phyloP scores from a whole-genome alignment of 2,329 filamentous ascomycete species.

The Colletotrichum sp. region DNA sequence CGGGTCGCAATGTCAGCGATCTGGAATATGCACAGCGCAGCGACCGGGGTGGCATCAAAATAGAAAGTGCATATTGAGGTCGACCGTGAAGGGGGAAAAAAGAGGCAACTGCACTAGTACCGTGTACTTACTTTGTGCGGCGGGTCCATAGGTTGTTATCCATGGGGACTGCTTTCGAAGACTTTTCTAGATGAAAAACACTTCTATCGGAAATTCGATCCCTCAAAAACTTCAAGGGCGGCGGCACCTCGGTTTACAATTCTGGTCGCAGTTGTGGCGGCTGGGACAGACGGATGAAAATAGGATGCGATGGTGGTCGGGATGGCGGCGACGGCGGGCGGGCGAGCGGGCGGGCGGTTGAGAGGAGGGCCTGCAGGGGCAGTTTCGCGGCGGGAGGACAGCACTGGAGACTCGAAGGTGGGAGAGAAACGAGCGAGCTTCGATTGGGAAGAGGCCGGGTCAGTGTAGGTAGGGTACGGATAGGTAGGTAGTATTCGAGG shows the following conservation, averaged over 20 bases:
- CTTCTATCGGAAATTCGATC: not conserved
- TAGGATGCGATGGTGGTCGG: conserved; percentile 14
- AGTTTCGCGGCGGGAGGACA: not conserved
- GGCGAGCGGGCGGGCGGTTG: conserved; percentile 1
- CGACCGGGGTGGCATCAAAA: conserved; percentile 17
- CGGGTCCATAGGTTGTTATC: conserved; percentile 77
- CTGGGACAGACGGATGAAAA: conserved; percentile 10
- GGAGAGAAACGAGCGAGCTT: conserved; percentile 2
- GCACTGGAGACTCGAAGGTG: not conserved
- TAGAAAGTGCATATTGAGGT: not conserved
- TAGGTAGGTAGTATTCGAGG: not conserved
- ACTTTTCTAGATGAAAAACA: conserved; percentile 8
- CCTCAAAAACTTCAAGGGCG: conserved; percentile 17
- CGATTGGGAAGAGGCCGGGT: not conserved
- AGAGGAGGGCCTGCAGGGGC: conserved; percentile 19
- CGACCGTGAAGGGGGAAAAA: not conserved
- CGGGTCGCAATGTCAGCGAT: conserved; percentile 24
- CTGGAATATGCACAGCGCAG: not conserved
- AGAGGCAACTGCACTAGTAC: not conserved
- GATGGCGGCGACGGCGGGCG: conserved; percentile 8
- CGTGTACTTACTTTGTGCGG: conserved; percentile 74
- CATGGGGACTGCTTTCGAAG: conserved; percentile 50
- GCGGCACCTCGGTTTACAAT: conserved; percentile 15
- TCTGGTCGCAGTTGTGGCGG: conserved; percentile 20
- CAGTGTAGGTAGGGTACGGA: not conserved